Conservation (phyloP, 2,329 filamentous ascomycete genomes). For the Cercospora zeina region DNA sequence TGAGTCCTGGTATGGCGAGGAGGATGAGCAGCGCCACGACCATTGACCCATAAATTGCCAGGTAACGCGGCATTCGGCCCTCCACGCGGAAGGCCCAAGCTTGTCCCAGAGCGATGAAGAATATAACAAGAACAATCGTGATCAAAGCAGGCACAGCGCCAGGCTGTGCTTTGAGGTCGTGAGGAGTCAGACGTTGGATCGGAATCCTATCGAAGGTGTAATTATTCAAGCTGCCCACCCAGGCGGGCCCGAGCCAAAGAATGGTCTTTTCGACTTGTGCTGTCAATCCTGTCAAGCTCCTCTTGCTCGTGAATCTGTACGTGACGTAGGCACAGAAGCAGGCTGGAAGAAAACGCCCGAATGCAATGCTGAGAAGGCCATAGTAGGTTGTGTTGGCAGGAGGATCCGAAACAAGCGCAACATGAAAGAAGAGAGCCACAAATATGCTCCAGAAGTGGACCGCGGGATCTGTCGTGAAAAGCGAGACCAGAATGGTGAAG, state of each 20-base stretch:
- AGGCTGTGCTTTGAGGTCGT: slow-evolving; percentile 85
- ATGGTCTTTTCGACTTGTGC: slow-evolving; percentile 89
- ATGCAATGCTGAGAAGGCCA: slow-evolving; percentile 70
- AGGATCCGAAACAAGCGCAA: slow-evolving; percentile 85
- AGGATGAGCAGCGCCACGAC: slow-evolving; percentile 66
- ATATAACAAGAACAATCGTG: slow-evolving; percentile 70
- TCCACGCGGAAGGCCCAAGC: slow-evolving; percentile 84
- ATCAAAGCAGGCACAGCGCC: slow-evolving; percentile 82
- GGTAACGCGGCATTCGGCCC: slow-evolving; percentile 73
- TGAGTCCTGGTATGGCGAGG: slow-evolving; percentile 71
- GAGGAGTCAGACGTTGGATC: slow-evolving; percentile 84
- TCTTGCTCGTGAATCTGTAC: slow-evolving; percentile 76
- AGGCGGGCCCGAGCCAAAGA: slow-evolving; percentile 85
- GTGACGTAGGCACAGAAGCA: slow-evolving; percentile 85
- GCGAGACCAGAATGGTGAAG: slow-evolving; percentile 73
- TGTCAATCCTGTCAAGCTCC: slow-evolving; percentile 68
- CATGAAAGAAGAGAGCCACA: slow-evolving; percentile 80
- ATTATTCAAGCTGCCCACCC: slow-evolving; percentile 89
- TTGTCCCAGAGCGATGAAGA: slow-evolving; percentile 69
- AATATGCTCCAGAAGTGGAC: slow-evolving; percentile 87
- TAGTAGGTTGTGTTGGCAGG: slow-evolving; percentile 66
- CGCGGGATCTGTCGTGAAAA: slow-evolving; percentile 76
- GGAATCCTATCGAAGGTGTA: slow-evolving; percentile 95
- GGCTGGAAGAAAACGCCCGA: slow-evolving; percentile 82
- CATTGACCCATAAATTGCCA: slow-evolving; percentile 74